These are phyloP conservation scores for Phytophthora hibernalis DNA, from an alignment of 352 stramenopile species.

Conservation along the genomic window DNA sequence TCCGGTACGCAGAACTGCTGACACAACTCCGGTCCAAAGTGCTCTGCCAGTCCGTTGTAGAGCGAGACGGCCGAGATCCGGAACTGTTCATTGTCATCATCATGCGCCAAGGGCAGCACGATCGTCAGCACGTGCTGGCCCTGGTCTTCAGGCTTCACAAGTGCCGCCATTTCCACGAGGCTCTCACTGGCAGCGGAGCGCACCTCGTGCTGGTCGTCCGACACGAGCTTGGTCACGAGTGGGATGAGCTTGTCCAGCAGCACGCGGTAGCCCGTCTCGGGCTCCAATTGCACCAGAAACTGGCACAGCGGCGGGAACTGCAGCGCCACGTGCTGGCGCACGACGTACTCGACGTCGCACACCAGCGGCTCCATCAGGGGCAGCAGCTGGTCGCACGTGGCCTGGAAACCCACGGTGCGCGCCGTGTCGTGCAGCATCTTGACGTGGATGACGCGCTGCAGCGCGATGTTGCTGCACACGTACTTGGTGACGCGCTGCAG, in stretches of 20 bases:
- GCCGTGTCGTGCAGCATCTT: conserved; percentile 95
- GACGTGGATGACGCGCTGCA: conserved; percentile 98
- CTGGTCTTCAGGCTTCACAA: conserved; percentile 91
- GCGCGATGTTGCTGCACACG: conserved; percentile 94
- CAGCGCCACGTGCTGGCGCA: conserved; percentile 93
- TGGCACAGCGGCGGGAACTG: conserved; percentile 88
- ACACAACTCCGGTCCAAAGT: conserved; percentile 90
- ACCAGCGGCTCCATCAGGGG: conserved; percentile 90
- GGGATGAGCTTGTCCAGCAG: conserved; percentile 86
- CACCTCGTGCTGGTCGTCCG: conserved; percentile 91
- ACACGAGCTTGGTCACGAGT: conserved; percentile 75
- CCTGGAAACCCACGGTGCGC: conserved; percentile 77
- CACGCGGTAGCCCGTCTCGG: conserved; percentile 69
- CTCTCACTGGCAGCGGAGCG: conserved; percentile 85
- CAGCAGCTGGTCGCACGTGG: conserved; percentile 87
- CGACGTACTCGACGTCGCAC: conserved; percentile 94
- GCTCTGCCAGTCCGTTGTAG: conserved; percentile 91
- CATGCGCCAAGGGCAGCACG: conserved; percentile 91
- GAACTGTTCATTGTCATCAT: conserved; percentile 93
- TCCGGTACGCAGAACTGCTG: conserved; percentile 94
- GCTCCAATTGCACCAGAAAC: conserved; percentile 61
- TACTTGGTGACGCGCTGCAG: conserved; percentile 96
- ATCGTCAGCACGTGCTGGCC: conserved; percentile 93
- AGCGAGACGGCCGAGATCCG: conserved; percentile 93
- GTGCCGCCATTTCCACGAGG: conserved; percentile 86